Conservation (phyloP, 257 asterid genomes). For the Ilex aquifolium region DNA sequence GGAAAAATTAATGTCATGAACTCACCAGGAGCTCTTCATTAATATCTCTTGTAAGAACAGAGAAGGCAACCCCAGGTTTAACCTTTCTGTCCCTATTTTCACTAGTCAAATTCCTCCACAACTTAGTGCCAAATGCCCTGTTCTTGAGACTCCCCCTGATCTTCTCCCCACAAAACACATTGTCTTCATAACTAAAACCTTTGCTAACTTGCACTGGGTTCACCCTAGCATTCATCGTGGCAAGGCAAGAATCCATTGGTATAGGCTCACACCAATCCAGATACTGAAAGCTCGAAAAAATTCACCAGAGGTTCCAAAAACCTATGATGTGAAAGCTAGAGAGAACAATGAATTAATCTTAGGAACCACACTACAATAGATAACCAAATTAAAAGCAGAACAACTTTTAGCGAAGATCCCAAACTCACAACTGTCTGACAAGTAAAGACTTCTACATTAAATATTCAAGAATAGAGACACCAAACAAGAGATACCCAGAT, state of each 20-base stretch:
- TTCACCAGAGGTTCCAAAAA: constrained; percentile 1
- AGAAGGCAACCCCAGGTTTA: constrained; percentile 54
- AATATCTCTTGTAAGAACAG: constrained; percentile 63
- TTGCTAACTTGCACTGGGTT: constrained; percentile 24
- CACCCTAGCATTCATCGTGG: constrained; percentile 36
- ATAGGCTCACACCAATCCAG: constrained; percentile 4
- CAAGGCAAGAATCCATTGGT: constrained; percentile 56
- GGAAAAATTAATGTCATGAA: not conserved
- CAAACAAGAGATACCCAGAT: too few species aligned
- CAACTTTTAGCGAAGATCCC: too few species aligned
- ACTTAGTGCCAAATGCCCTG: constrained; percentile 20
- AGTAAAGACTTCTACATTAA: too few species aligned
- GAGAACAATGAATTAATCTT: too few species aligned
- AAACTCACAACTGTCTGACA: too few species aligned
- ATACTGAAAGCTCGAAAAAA: constrained; percentile 12
- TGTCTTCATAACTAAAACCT: constrained; percentile 12
- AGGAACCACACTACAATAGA: not conserved
- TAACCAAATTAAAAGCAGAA: too few species aligned
- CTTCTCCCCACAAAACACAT: constrained; percentile 47
- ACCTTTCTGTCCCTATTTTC: constrained; percentile 19
- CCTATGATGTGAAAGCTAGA: constrained; percentile 2
- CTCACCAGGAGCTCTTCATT: constrained; percentile 57
- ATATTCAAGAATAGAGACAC: too few species aligned
- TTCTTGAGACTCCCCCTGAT: constrained; percentile 30
- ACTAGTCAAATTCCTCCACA: constrained; percentile 25